A percentile compares a stretch with the other conserved stretches of the same genome.
phyloP scores from a whole-genome alignment of 108 stramenopile species.

The Parietichytrium sp. region DNA sequence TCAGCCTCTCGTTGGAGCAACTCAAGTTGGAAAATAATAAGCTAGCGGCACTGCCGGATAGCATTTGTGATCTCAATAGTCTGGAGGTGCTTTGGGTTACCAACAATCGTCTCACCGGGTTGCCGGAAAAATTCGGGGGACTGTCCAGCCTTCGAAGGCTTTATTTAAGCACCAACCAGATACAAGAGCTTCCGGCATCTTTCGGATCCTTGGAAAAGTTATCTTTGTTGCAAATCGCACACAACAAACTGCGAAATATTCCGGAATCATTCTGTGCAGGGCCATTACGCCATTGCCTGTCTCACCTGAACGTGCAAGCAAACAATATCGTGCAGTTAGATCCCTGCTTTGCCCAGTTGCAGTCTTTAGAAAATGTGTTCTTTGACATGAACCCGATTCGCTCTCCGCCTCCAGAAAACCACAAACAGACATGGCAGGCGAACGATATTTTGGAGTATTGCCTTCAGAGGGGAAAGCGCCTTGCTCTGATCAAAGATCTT shows the following conservation, averaged over 20 bases:
- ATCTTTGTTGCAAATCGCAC: conserved; percentile 41
- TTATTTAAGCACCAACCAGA: conserved; percentile 40
- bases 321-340: conserved; percentile 38
- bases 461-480: not conserved
- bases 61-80: conserved; percentile 33
- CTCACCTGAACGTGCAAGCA: conserved; percentile 40
- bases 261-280: conserved; percentile 42
- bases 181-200: conserved; percentile 43
- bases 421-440: not conserved
- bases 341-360: conserved; percentile 40
- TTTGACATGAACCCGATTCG: not conserved
- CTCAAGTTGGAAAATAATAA: conserved; percentile 48
- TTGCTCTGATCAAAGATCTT: not conserved
- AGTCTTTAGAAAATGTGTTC: not conserved
- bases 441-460: conserved; percentile 1
- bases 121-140: conserved; percentile 38
- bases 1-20: not conserved
- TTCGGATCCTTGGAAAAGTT: conserved; percentile 43
- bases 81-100: conserved; percentile 44
- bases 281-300: conserved; percentile 22
- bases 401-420: not conserved
- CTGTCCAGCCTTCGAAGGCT: conserved; percentile 38
- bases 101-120: conserved; percentile 41
- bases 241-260: conserved; percentile 48
- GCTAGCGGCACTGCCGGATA: conserved; percentile 42